Percentiles rank a stretch among this genome's conserved stretches.
Evolutionary conservation across 345 rosid species (phyloP).

Genomic region (Boechera stricta): DNA sequence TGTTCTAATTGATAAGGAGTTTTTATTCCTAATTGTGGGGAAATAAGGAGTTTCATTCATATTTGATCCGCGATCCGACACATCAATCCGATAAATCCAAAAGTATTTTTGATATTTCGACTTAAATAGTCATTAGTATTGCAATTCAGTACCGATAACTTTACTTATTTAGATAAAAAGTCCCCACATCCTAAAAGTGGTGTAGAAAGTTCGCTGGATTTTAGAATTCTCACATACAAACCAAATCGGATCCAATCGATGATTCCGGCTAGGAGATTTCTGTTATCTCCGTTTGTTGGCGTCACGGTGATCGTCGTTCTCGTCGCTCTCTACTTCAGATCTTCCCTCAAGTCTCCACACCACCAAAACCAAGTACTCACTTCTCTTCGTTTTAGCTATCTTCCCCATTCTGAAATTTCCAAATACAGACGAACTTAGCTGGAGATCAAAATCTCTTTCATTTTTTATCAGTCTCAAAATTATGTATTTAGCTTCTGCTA

Average conservation of each 20-base stretch:
- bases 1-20: too few relatives aligned
- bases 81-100: too few relatives aligned
- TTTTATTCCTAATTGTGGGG: too few relatives aligned
- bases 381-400: conserved; percentile 4
- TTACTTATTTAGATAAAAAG: neutral
- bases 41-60: too few relatives aligned
- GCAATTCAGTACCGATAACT: neutral
- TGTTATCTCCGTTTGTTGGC: conserved; percentile 50
- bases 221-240: conserved; percentile 1
- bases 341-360: conserved; percentile 45
- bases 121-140: neutral
- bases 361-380: conserved; percentile 55
- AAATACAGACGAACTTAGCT: neutral
- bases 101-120: too few relatives aligned
- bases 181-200: neutral
- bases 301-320: conserved; percentile 54
- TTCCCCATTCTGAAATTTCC: neutral
- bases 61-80: too few relatives aligned
- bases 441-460: neutral
- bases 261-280: conserved; percentile 39
- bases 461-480: too few relatives aligned
- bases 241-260: conserved; percentile 37
- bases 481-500: neutral
- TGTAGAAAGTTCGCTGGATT: conserved; percentile 1
- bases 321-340: conserved; percentile 55